phyloP scores from a whole-genome alignment of 768 basidiomycete species.

The Paxillus ammoniavirescens region DNA sequence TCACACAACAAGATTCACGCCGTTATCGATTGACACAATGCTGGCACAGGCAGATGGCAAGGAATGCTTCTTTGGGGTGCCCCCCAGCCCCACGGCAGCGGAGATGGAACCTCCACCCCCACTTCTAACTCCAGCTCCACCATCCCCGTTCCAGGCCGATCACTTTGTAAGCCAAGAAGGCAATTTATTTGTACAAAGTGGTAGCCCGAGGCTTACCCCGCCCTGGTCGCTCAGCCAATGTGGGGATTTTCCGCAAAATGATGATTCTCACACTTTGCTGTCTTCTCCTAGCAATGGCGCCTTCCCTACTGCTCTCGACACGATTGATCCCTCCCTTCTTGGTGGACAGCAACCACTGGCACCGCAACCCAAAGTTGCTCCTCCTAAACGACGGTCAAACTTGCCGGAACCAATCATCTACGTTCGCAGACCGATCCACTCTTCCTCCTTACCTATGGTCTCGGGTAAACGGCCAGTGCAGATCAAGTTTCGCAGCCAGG shows the following conservation, averaged over 20 bases:
- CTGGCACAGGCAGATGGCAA: slow-evolving; percentile 4
- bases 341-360: slow-evolving; percentile 9
- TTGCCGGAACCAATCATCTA: slow-evolving; percentile 29
- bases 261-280: background rate
- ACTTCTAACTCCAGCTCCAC: background rate
- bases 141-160: background rate
- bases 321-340: slow-evolving; percentile 33
- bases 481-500: slow-evolving; percentile 29
- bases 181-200: slow-evolving; percentile 1
- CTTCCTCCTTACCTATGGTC: slow-evolving; percentile 16
- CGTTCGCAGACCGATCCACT: slow-evolving; percentile 27
- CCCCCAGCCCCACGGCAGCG: slow-evolving; percentile 20
- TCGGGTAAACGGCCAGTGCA: slow-evolving; percentile 25
- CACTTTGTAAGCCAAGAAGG: slow-evolving; percentile 4
- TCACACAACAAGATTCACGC: slow-evolving; percentile 4
- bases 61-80: slow-evolving; percentile 27
- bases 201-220: background rate
- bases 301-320: slow-evolving; percentile 6
- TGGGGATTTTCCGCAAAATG: background rate
- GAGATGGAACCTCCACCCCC: background rate
- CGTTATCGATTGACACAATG: slow-evolving; percentile 6
- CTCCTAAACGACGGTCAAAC: slow-evolving; percentile 9
- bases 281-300: background rate
- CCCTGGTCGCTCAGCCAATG: slow-evolving; percentile 12
- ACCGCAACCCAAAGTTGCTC: background rate